Evolutionary conservation across 768 basidiomycete genomes (phyloP), one percentile per base, ranked within the genome.

Genomic region (Tephrocybe sp.): DNA sequence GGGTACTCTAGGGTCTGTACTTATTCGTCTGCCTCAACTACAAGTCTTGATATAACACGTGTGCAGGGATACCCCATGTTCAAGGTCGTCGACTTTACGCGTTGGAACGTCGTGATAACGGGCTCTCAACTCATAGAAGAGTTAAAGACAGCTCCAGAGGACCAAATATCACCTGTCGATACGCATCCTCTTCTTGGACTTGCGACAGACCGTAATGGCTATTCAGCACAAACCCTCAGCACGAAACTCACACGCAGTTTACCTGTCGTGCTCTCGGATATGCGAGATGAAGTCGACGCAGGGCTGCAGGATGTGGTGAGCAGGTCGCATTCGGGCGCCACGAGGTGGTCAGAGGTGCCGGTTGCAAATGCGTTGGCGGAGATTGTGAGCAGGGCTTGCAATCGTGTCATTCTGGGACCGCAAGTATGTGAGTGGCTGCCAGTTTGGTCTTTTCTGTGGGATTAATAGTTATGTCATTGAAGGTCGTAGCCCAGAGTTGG

Each of bases 11-110:
- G 36, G 17, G 51, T 58, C 11, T n/a, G 53, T 58, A 6, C 13
- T 23, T 12, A 14, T 23, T 1, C 13, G 9, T 32, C 10, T 39
- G 19, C 17, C 17, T 5, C 2, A 1, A 26, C 6, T 8, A 16
- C 5, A 1, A 19, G 16, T 31, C 20, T 23, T 36, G 16, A 45
- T 58, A 57, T 17, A 41, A 33, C 2, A 32, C 13, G 14, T 40
- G 13, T 42, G 56, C 20, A 49, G 5, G 23, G 44, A 1, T 17
- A 33, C 17, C 17, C 49, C 4, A 17, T 17, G 8, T 69, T 67
- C 60, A 69, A 61, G 38, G 32, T 71, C 30, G 59, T 65, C 3
- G 63, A 52, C 20, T 51, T 65, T 39, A 52, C 51, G 10, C 57
- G 60, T 3, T 65, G 64, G 64, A 51, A 52, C 22, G 58, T 65